Evolutionary conservation across 805 yeast species (phyloP).

Genomic region (Metschnikowia shivogae): DNA sequence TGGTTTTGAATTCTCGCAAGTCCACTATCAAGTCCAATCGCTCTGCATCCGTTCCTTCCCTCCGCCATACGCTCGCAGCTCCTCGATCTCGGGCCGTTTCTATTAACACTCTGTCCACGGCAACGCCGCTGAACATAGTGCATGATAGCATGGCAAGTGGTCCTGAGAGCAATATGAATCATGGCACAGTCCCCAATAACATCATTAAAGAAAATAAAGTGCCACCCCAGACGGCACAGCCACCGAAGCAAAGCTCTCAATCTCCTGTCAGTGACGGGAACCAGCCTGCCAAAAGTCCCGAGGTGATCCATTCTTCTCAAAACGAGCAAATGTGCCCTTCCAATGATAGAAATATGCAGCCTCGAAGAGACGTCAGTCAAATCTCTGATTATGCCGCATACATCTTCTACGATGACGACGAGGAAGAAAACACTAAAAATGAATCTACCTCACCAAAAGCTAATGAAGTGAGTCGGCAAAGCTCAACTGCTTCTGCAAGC

Average conservation of each 20-base stretch:
- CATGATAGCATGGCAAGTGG: too few species aligned
- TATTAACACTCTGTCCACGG: slow-evolving; percentile 7
- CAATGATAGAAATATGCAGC: neutral
- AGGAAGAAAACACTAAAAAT: neutral
- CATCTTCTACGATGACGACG: slow-evolving; percentile 8
- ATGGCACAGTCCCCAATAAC: too few species aligned
- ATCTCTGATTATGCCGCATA: slow-evolving; percentile 18
- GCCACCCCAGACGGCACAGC: too few species aligned
- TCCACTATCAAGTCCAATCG: slow-evolving; percentile 32
- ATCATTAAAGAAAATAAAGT: too few species aligned
- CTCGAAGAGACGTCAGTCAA: slow-evolving; percentile 4
- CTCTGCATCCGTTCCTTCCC: slow-evolving; percentile 34
- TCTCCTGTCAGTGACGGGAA: too few species aligned
- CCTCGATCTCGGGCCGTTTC: slow-evolving; percentile 12
- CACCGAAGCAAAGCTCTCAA: too few species aligned
- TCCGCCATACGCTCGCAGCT: slow-evolving; percentile 3
- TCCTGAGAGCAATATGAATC: too few species aligned
- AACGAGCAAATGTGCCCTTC: neutral
- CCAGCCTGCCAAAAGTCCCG: too few species aligned
- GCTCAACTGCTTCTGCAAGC: slow-evolving; percentile 12
- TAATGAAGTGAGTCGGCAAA: neutral
- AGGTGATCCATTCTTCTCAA: neutral
- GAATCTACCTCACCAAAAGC: neutral
- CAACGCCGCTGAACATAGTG: too few species aligned
- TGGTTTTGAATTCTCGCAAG: slow-evolving; percentile 25